A percentile compares a stretch with the other conserved stretches of the same genome.
Evolutionary conservation across 2,329 filamentous ascomycete species (phyloP).

Genomic region (Geosmithia morbida): DNA sequence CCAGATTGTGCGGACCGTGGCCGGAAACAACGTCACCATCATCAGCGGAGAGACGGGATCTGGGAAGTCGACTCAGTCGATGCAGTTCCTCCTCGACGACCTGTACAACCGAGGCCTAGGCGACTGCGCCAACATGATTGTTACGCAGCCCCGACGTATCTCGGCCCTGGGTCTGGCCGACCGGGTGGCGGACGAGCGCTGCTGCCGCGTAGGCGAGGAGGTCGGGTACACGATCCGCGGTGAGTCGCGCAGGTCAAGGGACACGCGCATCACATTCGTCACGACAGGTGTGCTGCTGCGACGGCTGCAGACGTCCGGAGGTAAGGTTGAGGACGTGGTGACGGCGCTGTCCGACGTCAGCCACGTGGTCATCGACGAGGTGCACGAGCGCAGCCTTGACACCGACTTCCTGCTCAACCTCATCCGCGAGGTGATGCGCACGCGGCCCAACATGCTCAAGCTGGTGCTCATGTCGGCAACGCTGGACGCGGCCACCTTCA

Average conservation of each 20-base stretch:
- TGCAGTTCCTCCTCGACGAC: conserved; percentile 91
- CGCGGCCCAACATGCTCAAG: conserved; percentile 66
- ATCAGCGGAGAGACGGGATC: conserved; percentile 95
- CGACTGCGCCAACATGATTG: conserved; percentile 73
- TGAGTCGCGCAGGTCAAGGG: conserved; percentile 59
- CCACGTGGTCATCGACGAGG: conserved; percentile 91
- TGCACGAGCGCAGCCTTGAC: conserved; percentile 88
- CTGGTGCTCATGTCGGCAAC: conserved; percentile 95
- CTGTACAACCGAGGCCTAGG: conserved; percentile 66
- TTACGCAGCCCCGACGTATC: conserved; percentile 89
- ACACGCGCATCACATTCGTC: conserved; percentile 87
- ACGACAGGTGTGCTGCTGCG: conserved; percentile 88
- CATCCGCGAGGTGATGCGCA: conserved; percentile 64
- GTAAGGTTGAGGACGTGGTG: conserved; percentile 63
- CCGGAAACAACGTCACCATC: conserved; percentile 75
- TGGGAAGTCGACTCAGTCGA: conserved; percentile 91
- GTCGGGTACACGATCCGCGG: conserved; percentile 87
- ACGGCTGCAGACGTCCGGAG: conserved; percentile 80
- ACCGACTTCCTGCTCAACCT: conserved; percentile 89
- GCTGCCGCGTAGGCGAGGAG: conserved; percentile 67
- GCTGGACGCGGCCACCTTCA: conserved; percentile 75
- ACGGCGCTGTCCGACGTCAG: conserved; percentile 78
- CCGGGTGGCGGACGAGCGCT: conserved; percentile 85
- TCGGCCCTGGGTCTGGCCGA: conserved; percentile 90
- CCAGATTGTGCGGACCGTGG: conserved; percentile 61